Percentiles rank a stretch among this genome's conserved stretches.
Evolutionary conservation across 192 early-diverging fungal genomes (phyloP).

Genomic region (Umbelopsis sp.): DNA sequence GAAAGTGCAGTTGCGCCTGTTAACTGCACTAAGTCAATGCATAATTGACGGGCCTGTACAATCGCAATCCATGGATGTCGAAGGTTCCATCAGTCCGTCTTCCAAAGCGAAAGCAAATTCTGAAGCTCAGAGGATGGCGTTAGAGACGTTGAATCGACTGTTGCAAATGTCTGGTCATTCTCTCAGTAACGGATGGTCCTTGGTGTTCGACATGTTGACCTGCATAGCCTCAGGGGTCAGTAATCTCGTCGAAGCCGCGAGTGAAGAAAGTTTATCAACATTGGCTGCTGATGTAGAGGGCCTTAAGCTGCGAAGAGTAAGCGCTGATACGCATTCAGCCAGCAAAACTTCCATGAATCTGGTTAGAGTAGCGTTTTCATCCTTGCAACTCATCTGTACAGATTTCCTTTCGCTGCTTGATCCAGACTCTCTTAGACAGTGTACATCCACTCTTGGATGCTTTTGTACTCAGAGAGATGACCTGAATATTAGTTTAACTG

Average conservation of each 20-base stretch:
- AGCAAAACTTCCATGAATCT: slow-evolving; percentile 38
- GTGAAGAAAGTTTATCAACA: slow-evolving; percentile 12
- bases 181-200: slow-evolving; percentile 77
- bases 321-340: neutral
- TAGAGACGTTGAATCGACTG: slow-evolving; percentile 90
- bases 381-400: slow-evolving; percentile 91
- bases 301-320: neutral
- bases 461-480: slow-evolving; percentile 88
- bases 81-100: neutral
- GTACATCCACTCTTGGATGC: slow-evolving; percentile 76
- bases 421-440: slow-evolving; percentile 74
- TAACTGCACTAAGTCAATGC: slow-evolving; percentile 62
- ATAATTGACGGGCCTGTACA: slow-evolving; percentile 41
- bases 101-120: slow-evolving; percentile 18
- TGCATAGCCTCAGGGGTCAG: slow-evolving; percentile 44
- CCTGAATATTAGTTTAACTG: slow-evolving; percentile 93
- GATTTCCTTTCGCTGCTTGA: slow-evolving; percentile 87
- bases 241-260: neutral
- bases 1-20: slow-evolving; percentile 66
- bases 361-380: slow-evolving; percentile 87
- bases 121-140: slow-evolving; percentile 78
- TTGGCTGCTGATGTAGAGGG: neutral
- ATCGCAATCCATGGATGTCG: neutral
- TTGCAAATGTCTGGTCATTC: slow-evolving; percentile 92
- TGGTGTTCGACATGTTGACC: slow-evolving; percentile 90